These are phyloP conservation scores for Fraxinus nigra DNA, from an alignment of 305 asterid genomes.

Conservation along the genomic window DNA sequence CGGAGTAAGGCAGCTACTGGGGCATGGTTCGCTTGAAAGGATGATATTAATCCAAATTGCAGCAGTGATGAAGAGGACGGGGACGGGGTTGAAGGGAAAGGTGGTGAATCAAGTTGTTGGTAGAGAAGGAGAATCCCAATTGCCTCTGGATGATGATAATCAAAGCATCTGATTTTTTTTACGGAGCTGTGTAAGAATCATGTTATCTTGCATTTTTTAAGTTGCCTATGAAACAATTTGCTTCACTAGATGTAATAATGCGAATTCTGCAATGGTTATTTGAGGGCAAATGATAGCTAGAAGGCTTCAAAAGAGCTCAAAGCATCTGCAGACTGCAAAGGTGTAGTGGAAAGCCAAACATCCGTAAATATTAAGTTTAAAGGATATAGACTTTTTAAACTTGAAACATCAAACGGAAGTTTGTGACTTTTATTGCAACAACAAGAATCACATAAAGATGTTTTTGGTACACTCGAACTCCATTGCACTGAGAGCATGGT, in stretches of 20 bases:
- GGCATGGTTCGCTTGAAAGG: conserved; percentile 50
- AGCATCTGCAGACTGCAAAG: conserved; percentile 53
- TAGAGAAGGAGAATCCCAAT: conserved; percentile 78
- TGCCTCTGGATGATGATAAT: conserved; percentile 96
- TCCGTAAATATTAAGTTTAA: too few species aligned
- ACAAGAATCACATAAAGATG: too few species aligned
- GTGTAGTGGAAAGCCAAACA: conserved; percentile 77
- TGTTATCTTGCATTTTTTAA: neutral
- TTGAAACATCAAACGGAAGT: too few species aligned
- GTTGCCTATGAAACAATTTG: neutral
- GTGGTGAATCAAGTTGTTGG: conserved; percentile 36
- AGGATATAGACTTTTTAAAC: too few species aligned
- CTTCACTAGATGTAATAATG: too few species aligned
- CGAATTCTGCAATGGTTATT: neutral
- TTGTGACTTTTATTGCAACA: too few species aligned
- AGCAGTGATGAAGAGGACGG: conserved; percentile 38
- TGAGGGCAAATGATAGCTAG: conserved; percentile 52
- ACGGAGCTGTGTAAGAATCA: conserved; percentile 1
- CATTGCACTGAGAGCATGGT: too few species aligned
- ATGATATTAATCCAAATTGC: conserved; percentile 30
- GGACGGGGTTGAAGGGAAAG: neutral
- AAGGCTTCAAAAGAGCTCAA: conserved; percentile 79
- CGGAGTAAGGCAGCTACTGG: conserved; percentile 81
- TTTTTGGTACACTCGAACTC: too few species aligned
- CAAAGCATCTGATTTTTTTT: conserved; percentile 85